Evolutionary conservation across 371 early-diverging fungal genomes (phyloP).

Genomic region (Apophysomyces trapeziformis): DNA sequence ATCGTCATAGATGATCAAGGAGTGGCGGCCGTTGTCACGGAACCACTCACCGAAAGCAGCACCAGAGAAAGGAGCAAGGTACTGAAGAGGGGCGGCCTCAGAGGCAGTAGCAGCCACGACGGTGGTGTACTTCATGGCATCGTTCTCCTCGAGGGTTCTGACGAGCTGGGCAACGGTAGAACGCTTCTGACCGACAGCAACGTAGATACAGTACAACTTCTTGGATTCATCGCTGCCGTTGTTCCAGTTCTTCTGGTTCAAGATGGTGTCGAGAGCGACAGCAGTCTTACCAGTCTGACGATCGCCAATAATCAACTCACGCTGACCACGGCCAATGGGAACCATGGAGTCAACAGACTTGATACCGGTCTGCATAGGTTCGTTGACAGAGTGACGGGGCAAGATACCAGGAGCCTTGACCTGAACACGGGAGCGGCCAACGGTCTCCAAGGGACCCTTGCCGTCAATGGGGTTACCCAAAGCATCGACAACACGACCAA

Average conservation of each 20-base stretch:
- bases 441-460: constrained; percentile 47
- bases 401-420: constrained; percentile 98
- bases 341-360: constrained; percentile 98
- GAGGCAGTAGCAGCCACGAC: too few relatives aligned
- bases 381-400: constrained; percentile 95
- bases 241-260: constrained; percentile 98
- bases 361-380: constrained; percentile 98
- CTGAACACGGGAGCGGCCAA: constrained; percentile 85
- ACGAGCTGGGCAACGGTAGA: constrained; percentile 98
- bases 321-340: constrained; percentile 98
- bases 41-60: too few relatives aligned
- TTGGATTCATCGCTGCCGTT: constrained; percentile 57
- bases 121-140: background rate
- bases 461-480: constrained; percentile 98
- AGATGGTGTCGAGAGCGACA: constrained; percentile 93
- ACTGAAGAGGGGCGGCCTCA: too few relatives aligned
- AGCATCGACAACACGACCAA: constrained; percentile 97
- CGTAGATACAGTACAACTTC: constrained; percentile 16
- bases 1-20: too few relatives aligned
- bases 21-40: too few relatives aligned
- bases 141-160: constrained; percentile 91
- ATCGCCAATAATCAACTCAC: constrained; percentile 98
- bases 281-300: constrained; percentile 98
- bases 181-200: constrained; percentile 95
- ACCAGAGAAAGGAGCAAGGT: too few relatives aligned